Conservation (phyloP, 2,329 filamentous ascomycete genomes). For the Conoideocrella luteorostrata region DNA sequence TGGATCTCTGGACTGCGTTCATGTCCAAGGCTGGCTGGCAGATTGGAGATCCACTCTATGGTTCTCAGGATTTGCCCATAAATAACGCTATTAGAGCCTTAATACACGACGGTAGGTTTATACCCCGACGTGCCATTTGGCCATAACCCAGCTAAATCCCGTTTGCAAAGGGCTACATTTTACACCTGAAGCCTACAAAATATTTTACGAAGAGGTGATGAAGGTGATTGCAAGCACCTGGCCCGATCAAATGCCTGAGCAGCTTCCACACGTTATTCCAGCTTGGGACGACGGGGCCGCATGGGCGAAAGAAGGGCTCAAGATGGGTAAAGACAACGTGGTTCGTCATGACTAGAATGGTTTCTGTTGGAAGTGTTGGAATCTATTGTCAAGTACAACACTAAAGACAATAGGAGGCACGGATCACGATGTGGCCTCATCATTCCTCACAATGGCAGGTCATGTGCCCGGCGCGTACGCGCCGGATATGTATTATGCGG, state of each 20-base stretch:
- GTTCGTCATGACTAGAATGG: too few relatives aligned
- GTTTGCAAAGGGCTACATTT: too few relatives aligned
- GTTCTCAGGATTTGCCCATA: background rate
- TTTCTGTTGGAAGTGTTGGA: too few relatives aligned
- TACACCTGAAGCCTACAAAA: too few relatives aligned
- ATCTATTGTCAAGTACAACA: too few relatives aligned
- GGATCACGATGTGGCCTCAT: too few relatives aligned
- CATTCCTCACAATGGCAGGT: too few relatives aligned
- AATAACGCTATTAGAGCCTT: background rate
- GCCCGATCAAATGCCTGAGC: conserved; percentile 3
- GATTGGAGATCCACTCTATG: background rate
- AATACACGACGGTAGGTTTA: conserved; percentile 1
- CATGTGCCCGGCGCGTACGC: too few relatives aligned
- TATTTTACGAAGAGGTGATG: conserved; percentile 2
- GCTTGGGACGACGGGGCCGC: conserved; percentile 1
- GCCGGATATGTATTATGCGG: too few relatives aligned
- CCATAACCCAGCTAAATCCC: too few relatives aligned
- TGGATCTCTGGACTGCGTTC: conserved; percentile 4
- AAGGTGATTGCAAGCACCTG: conserved; percentile 1
- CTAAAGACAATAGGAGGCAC: too few relatives aligned
- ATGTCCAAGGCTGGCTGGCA: conserved; percentile 4
- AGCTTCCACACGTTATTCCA: conserved; percentile 5
- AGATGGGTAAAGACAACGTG: conserved; percentile 1
- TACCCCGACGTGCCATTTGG: too few relatives aligned
- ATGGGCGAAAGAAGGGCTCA: conserved; percentile 10